Conservation (phyloP, 1,139 yeast genomes). For the Pneumocystis murina region DNA sequence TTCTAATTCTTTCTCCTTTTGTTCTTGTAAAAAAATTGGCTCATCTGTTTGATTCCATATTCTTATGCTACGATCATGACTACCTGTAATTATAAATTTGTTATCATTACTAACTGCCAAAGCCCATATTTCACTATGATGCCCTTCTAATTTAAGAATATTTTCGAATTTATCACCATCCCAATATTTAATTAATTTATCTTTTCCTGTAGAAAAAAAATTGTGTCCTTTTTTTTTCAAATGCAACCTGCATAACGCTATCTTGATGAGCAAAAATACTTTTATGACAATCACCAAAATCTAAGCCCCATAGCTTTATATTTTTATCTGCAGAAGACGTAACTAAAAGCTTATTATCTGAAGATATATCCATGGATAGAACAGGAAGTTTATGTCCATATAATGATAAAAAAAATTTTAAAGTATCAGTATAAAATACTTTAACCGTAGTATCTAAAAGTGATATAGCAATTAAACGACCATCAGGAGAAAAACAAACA, state of each 20-base stretch:
- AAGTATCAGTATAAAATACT: constrained; percentile 71
- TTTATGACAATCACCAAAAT: constrained; percentile 95
- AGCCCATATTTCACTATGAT: constrained; percentile 90
- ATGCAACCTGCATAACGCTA: constrained; percentile 74
- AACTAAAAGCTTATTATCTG: constrained; percentile 69
- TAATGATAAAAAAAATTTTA: constrained; percentile 72
- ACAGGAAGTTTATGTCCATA: constrained; percentile 96
- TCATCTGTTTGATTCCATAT: constrained; percentile 88
- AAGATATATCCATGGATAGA: constrained; percentile 67
- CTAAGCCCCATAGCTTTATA: constrained; percentile 95
- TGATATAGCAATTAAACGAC: constrained; percentile 64
- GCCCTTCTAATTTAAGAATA: constrained; percentile 69
- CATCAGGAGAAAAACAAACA: constrained; percentile 71
- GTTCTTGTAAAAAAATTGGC: constrained; percentile 89
- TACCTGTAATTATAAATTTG: constrained; percentile 59
- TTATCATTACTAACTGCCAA: constrained; percentile 64
- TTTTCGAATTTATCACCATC: constrained; percentile 95
- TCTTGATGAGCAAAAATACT: constrained; percentile 95
- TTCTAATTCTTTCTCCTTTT: constrained; percentile 87
- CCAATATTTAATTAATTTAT: constrained; percentile 84
- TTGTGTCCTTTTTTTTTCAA: constrained; percentile 73
- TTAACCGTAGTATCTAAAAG: constrained; percentile 85
- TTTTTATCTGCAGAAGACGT: constrained; percentile 96
- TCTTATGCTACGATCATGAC: constrained; percentile 87
- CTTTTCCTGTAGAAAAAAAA: constrained; percentile 83